Evolutionary conservation across 768 basidiomycete genomes (phyloP).

Genomic region (Lactifluus hygrophoroides): DNA sequence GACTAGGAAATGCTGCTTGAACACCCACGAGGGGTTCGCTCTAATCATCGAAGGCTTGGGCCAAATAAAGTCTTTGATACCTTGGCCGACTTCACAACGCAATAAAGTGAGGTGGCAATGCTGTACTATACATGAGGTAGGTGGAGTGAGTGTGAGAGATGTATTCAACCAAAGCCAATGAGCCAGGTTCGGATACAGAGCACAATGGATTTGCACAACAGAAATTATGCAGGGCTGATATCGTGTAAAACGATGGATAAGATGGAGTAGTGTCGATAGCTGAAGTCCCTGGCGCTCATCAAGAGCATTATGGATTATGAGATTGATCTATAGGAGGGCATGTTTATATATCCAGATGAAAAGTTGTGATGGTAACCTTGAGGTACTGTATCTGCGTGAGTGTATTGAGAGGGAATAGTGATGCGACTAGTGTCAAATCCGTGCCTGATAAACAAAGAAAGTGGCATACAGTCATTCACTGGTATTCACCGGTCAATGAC

Average conservation of each 20-base stretch:
- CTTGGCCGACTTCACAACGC: neutral
- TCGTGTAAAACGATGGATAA: neutral
- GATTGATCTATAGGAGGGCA: neutral
- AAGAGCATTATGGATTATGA: neutral
- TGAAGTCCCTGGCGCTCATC: neutral
- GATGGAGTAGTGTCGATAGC: neutral
- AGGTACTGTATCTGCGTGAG: neutral
- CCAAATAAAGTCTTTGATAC: no score
- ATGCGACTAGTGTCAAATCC: neutral
- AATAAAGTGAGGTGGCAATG: neutral
- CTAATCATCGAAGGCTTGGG: no score
- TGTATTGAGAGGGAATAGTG: neutral
- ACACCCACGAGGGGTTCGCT: no score
- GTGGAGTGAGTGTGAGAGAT: neutral
- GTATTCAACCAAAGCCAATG: neutral
- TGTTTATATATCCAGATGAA: neutral
- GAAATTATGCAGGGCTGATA: neutral
- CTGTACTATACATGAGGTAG: neutral
- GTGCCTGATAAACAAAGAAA: neutral
- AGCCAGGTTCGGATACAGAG: neutral
- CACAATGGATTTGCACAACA: neutral
- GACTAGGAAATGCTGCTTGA: no score
- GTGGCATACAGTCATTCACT: no score
- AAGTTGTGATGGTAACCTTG: neutral
- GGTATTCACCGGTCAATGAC: no score